phyloP scores from a whole-genome alignment of 306 rosid genomes.

The Citrullus amarus region DNA sequence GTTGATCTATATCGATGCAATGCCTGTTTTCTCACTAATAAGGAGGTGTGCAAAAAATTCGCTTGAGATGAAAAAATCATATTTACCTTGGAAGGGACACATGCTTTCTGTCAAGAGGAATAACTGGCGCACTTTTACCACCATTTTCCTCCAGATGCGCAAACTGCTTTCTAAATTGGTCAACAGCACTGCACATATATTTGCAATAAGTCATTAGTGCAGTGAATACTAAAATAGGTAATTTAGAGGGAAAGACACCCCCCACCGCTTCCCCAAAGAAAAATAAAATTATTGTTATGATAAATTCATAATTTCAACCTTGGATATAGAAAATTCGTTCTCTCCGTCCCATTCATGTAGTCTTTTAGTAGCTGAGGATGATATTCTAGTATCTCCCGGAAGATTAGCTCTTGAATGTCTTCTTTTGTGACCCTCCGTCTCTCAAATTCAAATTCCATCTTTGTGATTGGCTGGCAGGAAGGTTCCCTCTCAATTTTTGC shows the following conservation, averaged over 20 bases:
- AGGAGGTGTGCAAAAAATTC: not conserved
- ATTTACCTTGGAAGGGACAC: constrained; percentile 81
- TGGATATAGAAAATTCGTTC: constrained; percentile 81
- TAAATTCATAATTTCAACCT: constrained; percentile 31
- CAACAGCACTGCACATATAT: constrained; percentile 46
- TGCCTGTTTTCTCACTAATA: not conserved
- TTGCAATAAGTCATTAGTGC: not conserved
- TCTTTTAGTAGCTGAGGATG: constrained; percentile 91
- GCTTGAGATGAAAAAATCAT: constrained; percentile 7
- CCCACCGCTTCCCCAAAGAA: not conserved
- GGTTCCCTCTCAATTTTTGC: constrained; percentile 94
- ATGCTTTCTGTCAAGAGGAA: constrained; percentile 76
- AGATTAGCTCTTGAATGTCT: constrained; percentile 79
- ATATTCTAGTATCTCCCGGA: constrained; percentile 78
- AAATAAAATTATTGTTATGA: not conserved
- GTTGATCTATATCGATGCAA: not conserved
- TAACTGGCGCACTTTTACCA: constrained; percentile 52
- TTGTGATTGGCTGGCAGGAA: constrained; percentile 82
- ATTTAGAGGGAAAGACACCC: not conserved
- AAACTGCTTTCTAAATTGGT: constrained; percentile 79
- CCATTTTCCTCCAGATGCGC: constrained; percentile 70
- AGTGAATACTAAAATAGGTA: not conserved
- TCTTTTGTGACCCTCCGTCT: constrained; percentile 76
- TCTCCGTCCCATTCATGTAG: constrained; percentile 71
- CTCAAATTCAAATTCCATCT: constrained; percentile 95